Evolutionary conservation across 352 stramenopile species (phyloP), one percentile per base, ranked within the genome.

Genomic region (Globisporangium nodosum): DNA sequence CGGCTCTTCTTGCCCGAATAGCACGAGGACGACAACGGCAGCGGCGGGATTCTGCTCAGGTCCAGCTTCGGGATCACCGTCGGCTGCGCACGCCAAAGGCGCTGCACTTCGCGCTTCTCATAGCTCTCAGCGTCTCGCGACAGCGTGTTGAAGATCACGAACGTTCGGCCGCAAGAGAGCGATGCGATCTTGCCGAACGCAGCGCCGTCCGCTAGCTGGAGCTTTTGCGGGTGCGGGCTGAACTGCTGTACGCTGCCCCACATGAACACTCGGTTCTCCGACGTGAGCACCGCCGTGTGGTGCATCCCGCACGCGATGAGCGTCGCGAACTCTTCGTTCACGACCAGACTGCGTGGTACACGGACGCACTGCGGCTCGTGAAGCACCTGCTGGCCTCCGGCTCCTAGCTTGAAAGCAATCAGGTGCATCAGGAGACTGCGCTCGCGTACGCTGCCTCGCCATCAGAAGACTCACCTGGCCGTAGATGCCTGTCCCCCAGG

Each of bases 141-240:
- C 18, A 85, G 27, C 4, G 79, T 90, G 63, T 87, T 91, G 58
- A 91, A 91, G 20, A 88, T 56, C 8, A 82, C 90, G 33, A 91
- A 92, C 7, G 70, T 87, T 27, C 76, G 69, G 12, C 83, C 83
- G 67, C 83, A 92, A 18, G 81, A 69, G 30, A 92, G 66, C 21
- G 80, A 85, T 13, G 65, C 70, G 42, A 90, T 79, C 11, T 64
- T 63, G 2, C 68, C 69, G 64, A 87, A 87, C 0, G 64, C 55
- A 5, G 69, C 58, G 13, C 66, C 69, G 37, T 69, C 58, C 3
- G 56, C 39, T 6, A 82, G 62, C 27, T 61, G 52, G 5, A 91
- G 60, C 30, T 72, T 70, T 3, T 56, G 63, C 8, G 78, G 76
- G 3, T 63, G 52, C 0, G 71, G 60, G 30, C 65, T 69, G 58